Conservation (phyloP, 78 protist genomes). For the slime mould (Dictyostelium discoideum) region dicty_2.7 NC_007089.4:5463001-5463500, state of each 20-base stretch:
- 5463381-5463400: background rate
- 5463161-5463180: background rate
- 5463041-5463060: background rate
- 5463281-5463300: background rate
- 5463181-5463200: background rate
- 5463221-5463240: background rate
- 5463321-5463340: background rate
- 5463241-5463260: background rate
- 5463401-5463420: background rate
- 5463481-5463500: constrained; percentile 15
- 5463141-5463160: background rate
- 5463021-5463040: background rate
- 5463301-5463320: background rate
- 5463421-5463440: background rate
- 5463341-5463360: background rate
- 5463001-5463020: constrained; percentile 18
- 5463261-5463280: background rate
- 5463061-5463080: background rate
- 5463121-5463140: background rate
- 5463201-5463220: background rate
- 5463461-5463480: background rate
- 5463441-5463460: background rate
- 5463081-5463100: background rate
- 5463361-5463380: background rate
- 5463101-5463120: background rate